These are phyloP conservation scores for Pythium sukuiense DNA, from an alignment of 352 stramenopile species.

Conservation along the genomic window DNA sequence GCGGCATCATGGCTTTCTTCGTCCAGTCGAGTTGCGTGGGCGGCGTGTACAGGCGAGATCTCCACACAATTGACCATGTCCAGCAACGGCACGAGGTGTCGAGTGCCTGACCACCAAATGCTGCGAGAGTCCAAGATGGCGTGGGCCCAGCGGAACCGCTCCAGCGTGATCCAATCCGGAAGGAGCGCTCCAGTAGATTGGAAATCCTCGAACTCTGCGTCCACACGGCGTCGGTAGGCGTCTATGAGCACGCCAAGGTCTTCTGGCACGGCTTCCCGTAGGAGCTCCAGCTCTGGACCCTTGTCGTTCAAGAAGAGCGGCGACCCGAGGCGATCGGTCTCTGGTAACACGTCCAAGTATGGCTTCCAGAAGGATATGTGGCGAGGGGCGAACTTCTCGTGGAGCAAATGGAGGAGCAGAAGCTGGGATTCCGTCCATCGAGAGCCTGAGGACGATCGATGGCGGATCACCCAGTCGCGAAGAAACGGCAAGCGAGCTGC, in stretches of 20 bases:
- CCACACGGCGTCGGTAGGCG: conserved; percentile 27
- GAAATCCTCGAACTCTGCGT: conserved; percentile 9
- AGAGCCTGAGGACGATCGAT: background rate
- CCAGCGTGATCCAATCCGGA: conserved; percentile 49
- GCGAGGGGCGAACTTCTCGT: conserved; percentile 74
- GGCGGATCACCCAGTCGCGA: conserved; percentile 27
- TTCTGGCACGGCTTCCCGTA: conserved; percentile 50
- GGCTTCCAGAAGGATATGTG: conserved; percentile 64
- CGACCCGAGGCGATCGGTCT: conserved; percentile 24
- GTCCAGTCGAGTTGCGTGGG: conserved; percentile 52
- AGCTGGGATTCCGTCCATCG: conserved; percentile 17
- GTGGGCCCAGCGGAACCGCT: conserved; percentile 78
- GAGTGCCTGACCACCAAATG: conserved; percentile 92
- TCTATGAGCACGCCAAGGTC: conserved; percentile 17
- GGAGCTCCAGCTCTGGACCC: conserved; percentile 22
- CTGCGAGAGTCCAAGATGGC: conserved; percentile 88
- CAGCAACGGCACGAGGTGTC: conserved; percentile 92
- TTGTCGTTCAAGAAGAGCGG: conserved; percentile 47
- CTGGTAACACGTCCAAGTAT: conserved; percentile 86
- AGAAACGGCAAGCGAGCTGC: conserved; percentile 53
- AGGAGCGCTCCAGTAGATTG: background rate
- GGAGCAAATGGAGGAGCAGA: conserved; percentile 74
- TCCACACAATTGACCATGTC: conserved; percentile 93
- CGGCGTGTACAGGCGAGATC: conserved; percentile 37
- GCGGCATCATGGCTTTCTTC: conserved; percentile 35